A percentile compares a stretch with the other conserved stretches of the same genome.
These are phyloP conservation scores for Plasmodium malariae DNA, from an alignment of 169 alveolate species.

Conservation along the genomic window DNA sequence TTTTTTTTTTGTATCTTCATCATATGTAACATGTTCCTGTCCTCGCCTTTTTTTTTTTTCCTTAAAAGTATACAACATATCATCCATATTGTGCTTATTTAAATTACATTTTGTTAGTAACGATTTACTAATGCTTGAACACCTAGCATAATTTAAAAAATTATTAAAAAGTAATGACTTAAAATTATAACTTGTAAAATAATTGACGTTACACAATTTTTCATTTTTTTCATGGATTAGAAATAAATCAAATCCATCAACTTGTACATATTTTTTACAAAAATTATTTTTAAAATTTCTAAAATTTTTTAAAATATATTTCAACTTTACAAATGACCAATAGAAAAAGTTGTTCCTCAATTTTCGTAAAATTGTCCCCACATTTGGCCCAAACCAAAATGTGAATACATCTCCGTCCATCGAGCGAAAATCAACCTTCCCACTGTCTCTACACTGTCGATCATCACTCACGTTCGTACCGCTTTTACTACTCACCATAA, in stretches of 20 bases:
- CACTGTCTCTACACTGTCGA: too few relatives aligned
- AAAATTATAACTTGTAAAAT: constrained; percentile 17
- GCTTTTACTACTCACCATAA: too few relatives aligned
- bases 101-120: background rate
- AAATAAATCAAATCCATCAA: constrained; percentile 29
- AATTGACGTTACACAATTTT: constrained; percentile 3
- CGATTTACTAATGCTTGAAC: background rate
- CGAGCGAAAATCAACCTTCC: too few relatives aligned
- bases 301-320: background rate
- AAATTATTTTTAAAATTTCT: background rate
- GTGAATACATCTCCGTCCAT: too few relatives aligned
- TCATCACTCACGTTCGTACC: too few relatives aligned
- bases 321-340: background rate
- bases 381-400: too few relatives aligned
- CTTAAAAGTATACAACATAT: too few relatives aligned
- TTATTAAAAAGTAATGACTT: constrained; percentile 18
- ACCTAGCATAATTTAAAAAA: constrained; percentile 4
- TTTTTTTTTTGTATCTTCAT: too few relatives aligned
- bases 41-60: too few relatives aligned
- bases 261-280: background rate
- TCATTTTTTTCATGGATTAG: constrained; percentile 7
- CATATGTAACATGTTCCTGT: too few relatives aligned
- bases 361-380: background rate
- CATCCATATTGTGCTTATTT: background rate
- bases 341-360: background rate